A percentile compares a stretch with the other conserved stretches of the same genome.
Evolutionary conservation across 2,329 filamentous ascomycete species (phyloP).

Genomic region (Botrytis cinerea): DNA sequence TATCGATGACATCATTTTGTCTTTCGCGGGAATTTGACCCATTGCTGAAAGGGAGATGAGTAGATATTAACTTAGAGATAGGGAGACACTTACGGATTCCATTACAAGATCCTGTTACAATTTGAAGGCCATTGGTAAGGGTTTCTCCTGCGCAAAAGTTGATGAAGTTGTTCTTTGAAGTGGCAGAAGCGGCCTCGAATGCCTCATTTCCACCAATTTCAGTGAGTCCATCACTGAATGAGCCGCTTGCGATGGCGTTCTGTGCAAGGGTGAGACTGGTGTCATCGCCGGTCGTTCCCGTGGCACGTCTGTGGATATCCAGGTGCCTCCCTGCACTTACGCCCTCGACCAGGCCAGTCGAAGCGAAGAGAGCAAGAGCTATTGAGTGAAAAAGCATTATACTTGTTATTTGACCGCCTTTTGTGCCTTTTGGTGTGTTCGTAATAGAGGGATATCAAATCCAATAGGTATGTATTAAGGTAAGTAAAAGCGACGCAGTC

Average conservation of each 20-base stretch:
- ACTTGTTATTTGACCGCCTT: not conserved
- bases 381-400: slow-evolving; percentile 28
- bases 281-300: not conserved
- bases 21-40: slow-evolving; percentile 41
- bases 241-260: slow-evolving; percentile 31
- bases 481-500: slow-evolving; percentile 18
- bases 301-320: slow-evolving; percentile 11
- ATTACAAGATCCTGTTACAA: slow-evolving; percentile 61
- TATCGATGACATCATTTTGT: slow-evolving; percentile 40
- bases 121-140: slow-evolving; percentile 61
- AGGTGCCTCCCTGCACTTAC: slow-evolving; percentile 16
- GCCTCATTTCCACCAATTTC: slow-evolving; percentile 29
- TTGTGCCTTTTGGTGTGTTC: not conserved
- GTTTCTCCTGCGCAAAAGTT: slow-evolving; percentile 42
- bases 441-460: not conserved
- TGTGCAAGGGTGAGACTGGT: slow-evolving; percentile 22
- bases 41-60: slow-evolving; percentile 34
- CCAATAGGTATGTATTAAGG: not conserved
- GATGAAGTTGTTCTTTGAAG: slow-evolving; percentile 39
- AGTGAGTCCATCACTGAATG: slow-evolving; percentile 29
- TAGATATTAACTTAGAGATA: not conserved
- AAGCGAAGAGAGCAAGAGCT: slow-evolving; percentile 27
- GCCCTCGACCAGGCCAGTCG: slow-evolving; percentile 25
- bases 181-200: slow-evolving; percentile 32
- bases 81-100: slow-evolving; percentile 34